Evolutionary conservation across 2,329 filamentous ascomycete genomes (phyloP), one percentile per base, ranked within the genome.

Genomic region (Ophiostoma triangulosporum): DNA sequence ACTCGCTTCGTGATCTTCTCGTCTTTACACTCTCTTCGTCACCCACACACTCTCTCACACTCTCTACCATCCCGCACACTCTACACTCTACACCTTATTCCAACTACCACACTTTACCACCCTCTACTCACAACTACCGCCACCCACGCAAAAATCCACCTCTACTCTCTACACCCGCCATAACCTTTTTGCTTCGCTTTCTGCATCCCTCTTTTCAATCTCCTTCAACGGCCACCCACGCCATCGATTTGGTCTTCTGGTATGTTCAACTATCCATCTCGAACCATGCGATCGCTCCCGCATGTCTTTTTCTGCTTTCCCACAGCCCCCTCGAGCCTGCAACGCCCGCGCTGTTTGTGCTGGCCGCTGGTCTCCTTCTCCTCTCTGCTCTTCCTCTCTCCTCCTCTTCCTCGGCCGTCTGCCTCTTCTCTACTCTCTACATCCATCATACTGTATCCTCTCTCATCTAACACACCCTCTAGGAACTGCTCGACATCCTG

Each of bases 231-330:
- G 29, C 52, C 51, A 48, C 48, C 52, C 40, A 49, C 52, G 29
- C 52, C 48, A 43, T 57, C 45, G 3, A 46, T 36, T 52, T 15
- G 51, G 57, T 53, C 49, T 45, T 54, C 53, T 51, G 56, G 57
- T 59, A 59, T 51, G 57, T 57, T 48, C 56, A 38, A 43, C 51
- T 36, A 51, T 24, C 27, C 38, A 53, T 53, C 49, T 51, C 38
- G 8, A 45, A 9, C 17, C 52, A 52, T 54, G 57, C 57, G 57
- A 59, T 57, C 53, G 29, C 48, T 27, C 27, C 53, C 49, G 40
- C 3, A 9, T 43, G 35, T 24, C 14, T 43, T 56, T 59, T 58
- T 55, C 29, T 43, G 20, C 38, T 17, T 24, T 54, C 52, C 36
- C 17, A 17, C 43, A 22, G 33, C 45, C 17, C 54, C 35, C 50